Conservation (phyloP, 2,329 filamentous ascomycete genomes). For the Cercospora berteroae region DNA sequence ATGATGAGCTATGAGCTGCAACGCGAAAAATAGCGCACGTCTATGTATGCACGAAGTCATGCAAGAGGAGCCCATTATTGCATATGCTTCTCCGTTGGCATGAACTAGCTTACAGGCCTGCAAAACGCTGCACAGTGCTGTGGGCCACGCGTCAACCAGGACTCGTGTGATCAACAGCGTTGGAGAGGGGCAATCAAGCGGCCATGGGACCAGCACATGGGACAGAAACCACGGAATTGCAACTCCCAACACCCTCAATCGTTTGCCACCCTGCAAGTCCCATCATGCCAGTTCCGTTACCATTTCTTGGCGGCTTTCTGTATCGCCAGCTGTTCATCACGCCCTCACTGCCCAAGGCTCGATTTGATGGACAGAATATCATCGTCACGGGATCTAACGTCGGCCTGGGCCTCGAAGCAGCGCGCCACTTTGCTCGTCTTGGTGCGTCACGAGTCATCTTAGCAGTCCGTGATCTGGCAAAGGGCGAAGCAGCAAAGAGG, state of each 20-base stretch:
- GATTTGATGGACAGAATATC: background rate
- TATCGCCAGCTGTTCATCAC: background rate
- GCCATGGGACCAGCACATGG: background rate
- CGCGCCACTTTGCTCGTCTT: background rate
- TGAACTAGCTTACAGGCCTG: no score
- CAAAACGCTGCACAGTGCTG: no score
- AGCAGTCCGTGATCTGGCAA: background rate
- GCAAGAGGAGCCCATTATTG: no score
- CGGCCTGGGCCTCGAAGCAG: background rate
- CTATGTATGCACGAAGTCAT: no score
- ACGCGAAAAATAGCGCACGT: background rate
- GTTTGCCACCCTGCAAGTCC: background rate
- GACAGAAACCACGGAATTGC: background rate
- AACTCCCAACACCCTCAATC: background rate
- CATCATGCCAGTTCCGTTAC: background rate
- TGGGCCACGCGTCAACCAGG: background rate
- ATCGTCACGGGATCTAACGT: background rate
- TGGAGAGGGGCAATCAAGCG: background rate
- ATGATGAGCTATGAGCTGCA: background rate
- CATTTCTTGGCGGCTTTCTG: background rate
- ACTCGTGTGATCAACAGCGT: background rate
- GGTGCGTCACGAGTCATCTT: background rate
- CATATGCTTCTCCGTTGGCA: no score
- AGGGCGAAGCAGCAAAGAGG: background rate
- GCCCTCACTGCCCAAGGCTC: background rate